Conservation (phyloP, 192 early-diverging fungal genomes). For the Thoreauomyces humboldtii region DNA sequence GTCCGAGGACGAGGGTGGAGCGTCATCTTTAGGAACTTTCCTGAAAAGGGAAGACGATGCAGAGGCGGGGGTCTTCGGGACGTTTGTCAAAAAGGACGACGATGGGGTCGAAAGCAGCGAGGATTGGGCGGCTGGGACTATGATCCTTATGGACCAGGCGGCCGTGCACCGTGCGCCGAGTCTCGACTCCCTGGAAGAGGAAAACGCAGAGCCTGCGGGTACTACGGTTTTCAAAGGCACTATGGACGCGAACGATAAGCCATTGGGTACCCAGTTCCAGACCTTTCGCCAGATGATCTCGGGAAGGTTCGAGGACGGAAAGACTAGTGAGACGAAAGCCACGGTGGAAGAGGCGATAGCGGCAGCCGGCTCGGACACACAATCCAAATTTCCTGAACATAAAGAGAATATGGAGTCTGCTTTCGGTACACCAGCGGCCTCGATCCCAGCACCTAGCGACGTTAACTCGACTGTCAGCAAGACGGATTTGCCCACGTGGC, state of each 20-base stretch:
- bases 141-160: background rate
- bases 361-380: background rate
- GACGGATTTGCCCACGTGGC: no score
- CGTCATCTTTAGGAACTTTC: background rate
- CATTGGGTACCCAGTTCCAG: slow-evolving; percentile 15
- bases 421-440: background rate
- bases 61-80: background rate
- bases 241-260: background rate
- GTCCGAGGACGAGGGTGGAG: background rate
- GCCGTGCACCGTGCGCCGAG: no score
- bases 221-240: background rate
- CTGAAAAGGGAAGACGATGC: background rate
- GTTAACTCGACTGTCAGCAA: no score
- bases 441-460: background rate
- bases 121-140: background rate
- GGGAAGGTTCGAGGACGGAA: slow-evolving; percentile 1
- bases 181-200: background rate
- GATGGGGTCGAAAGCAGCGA: background rate
- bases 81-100: slow-evolving; percentile 8
- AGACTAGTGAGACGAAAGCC: background rate
- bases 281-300: slow-evolving; percentile 23
- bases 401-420: background rate
- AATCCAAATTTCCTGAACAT: background rate
- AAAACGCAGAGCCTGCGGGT: background rate
- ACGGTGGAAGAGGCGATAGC: background rate